Conservation (phyloP, 2,329 filamentous ascomycete genomes). For the Diaporthe sp. region DNA sequence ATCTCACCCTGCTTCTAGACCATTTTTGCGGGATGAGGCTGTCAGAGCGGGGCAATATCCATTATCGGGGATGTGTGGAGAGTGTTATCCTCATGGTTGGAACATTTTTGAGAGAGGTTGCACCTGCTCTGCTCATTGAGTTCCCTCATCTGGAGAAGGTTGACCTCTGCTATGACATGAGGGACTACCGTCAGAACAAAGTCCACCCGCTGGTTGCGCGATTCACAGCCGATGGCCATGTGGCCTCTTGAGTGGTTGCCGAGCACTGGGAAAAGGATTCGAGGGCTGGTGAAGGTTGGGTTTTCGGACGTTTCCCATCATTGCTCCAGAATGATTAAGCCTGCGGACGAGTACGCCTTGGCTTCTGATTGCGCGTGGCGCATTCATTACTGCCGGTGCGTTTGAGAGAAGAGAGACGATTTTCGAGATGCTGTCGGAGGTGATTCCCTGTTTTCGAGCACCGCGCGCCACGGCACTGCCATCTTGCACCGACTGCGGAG, state of each 20-base stretch:
- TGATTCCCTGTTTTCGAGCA: background rate
- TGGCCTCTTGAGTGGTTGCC: no score
- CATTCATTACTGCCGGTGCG: background rate
- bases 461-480: slow-evolving; percentile 24
- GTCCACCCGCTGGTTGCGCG: background rate
- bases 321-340: background rate
- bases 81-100: background rate
- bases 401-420: background rate
- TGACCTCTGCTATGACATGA: background rate
- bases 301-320: background rate
- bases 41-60: no score
- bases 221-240: background rate
- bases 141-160: background rate
- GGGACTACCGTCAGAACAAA: background rate
- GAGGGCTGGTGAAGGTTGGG: background rate
- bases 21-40: no score
- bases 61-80: no score
- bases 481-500: background rate
- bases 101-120: background rate
- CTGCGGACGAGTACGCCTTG: no score
- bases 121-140: background rate
- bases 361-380: background rate
- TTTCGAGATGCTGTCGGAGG: background rate
- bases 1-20: background rate
- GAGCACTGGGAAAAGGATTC: background rate